Conservation (phyloP, 2,329 filamentous ascomycete species). For the Cladosporium phlei region DNA sequence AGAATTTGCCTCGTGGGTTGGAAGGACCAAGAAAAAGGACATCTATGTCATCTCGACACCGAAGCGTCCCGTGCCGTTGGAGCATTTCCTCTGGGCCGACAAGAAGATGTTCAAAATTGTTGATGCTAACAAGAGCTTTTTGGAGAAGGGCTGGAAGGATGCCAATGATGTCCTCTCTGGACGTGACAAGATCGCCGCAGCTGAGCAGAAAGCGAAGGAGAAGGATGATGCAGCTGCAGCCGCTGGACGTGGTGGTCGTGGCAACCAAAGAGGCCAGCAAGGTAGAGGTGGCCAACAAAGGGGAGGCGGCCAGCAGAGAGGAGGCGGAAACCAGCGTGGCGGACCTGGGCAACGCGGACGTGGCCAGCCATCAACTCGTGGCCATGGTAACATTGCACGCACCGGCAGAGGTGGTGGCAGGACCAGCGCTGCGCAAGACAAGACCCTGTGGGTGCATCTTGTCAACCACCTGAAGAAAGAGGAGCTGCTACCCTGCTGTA, state of each 20-base stretch:
- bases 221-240: slow-evolving; percentile 45
- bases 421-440: slow-evolving; percentile 87
- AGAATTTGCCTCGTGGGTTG: slow-evolving; percentile 98
- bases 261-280: slow-evolving; percentile 48
- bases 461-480: slow-evolving; percentile 87
- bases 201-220: slow-evolving; percentile 42
- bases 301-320: slow-evolving; percentile 24
- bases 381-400: slow-evolving; percentile 81
- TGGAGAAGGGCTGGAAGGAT: slow-evolving; percentile 91
- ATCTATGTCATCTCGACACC: slow-evolving; percentile 98
- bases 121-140: slow-evolving; percentile 82
- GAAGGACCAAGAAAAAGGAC: slow-evolving; percentile 94
- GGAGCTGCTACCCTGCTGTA: slow-evolving; percentile 82
- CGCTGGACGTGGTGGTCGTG: slow-evolving; percentile 49
- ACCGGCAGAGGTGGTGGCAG: slow-evolving; percentile 80
- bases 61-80: slow-evolving; percentile 88
- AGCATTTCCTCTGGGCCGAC: slow-evolving; percentile 93
- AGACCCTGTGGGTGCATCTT: slow-evolving; percentile 93
- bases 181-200: slow-evolving; percentile 67
- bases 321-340: slow-evolving; percentile 41
- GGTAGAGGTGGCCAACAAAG: slow-evolving; percentile 48
- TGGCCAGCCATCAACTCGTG: slow-evolving; percentile 52
- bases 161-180: slow-evolving; percentile 78
- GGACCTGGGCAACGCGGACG: slow-evolving; percentile 50
- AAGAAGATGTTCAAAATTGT: slow-evolving; percentile 95